These are phyloP conservation scores for Grosmannia penicillata DNA, from an alignment of 2,329 filamentous ascomycete species.

Conservation along the genomic window DNA sequence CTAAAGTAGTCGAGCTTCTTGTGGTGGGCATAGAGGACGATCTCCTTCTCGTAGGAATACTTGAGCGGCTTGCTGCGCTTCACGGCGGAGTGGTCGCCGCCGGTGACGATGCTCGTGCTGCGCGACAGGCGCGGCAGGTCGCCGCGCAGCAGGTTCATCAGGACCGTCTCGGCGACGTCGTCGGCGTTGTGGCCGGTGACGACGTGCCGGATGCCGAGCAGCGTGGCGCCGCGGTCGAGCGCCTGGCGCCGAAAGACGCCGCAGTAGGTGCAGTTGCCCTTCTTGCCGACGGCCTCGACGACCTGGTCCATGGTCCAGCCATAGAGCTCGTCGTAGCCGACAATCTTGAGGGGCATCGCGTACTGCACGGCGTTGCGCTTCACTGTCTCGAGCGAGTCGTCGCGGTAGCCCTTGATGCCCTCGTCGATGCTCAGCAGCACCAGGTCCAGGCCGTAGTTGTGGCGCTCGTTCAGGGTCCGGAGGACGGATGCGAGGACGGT, in stretches of 20 bases:
- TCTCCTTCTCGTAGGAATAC: constrained; percentile 98
- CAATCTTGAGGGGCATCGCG: constrained; percentile 77
- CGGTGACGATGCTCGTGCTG: constrained; percentile 81
- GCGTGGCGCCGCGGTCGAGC: constrained; percentile 78
- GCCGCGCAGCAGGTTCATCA: constrained; percentile 91
- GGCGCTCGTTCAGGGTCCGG: constrained; percentile 83
- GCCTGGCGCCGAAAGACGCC: constrained; percentile 92
- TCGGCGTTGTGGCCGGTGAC: constrained; percentile 97
- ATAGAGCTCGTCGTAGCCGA: constrained; percentile 87
- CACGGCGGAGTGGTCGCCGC: constrained; percentile 64
- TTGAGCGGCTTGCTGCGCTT: constrained; percentile 94
- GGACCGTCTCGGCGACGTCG: constrained; percentile 88
- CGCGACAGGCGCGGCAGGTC: constrained; percentile 77
- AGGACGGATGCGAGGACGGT: constrained; percentile 90
- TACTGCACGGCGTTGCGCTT: constrained; percentile 89
- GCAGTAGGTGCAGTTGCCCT: constrained; percentile 97
- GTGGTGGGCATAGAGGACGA: constrained; percentile 93
- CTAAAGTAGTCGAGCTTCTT: constrained; percentile 96
- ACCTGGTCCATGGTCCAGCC: constrained; percentile 99
- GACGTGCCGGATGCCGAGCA: constrained; percentile 78
- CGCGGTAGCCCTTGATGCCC: constrained; percentile 91
- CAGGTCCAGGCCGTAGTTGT: constrained; percentile 74
- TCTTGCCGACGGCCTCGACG: constrained; percentile 90
- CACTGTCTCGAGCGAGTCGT: constrained; percentile 91
- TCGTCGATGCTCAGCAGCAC: constrained; percentile 88